These are phyloP conservation scores for Primulina tabacum DNA, from an alignment of 257 asterid genomes.

Conservation along the genomic window DNA sequence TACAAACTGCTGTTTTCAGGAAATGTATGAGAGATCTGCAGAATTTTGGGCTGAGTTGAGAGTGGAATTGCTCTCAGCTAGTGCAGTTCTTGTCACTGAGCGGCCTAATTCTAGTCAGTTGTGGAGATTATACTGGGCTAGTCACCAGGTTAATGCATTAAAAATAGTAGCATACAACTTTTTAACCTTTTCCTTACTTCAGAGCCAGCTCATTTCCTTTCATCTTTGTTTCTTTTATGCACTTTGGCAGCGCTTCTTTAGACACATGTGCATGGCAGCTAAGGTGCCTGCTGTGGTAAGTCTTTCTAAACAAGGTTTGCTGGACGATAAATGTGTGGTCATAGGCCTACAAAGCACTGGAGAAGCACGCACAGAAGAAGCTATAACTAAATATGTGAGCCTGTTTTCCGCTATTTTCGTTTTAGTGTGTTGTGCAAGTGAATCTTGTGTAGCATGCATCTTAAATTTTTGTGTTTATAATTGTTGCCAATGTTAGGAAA, in stretches of 20 bases:
- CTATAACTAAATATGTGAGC: slow-evolving; percentile 85
- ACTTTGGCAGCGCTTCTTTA: slow-evolving; percentile 83
- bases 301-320: slow-evolving; percentile 76
- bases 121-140: slow-evolving; percentile 99
- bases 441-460: slow-evolving; percentile 2
- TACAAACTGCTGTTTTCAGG: slow-evolving; percentile 47
- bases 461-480: slow-evolving; percentile 13
- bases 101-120: slow-evolving; percentile 68
- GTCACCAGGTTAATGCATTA: slow-evolving; percentile 68
- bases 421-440: not conserved
- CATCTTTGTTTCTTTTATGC: slow-evolving; percentile 26
- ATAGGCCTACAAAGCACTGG: slow-evolving; percentile 98
- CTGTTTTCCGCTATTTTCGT: slow-evolving; percentile 23
- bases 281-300: slow-evolving; percentile 93
- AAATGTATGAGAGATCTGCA: slow-evolving; percentile 81
- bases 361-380: slow-evolving; percentile 98
- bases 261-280: slow-evolving; percentile 96
- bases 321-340: slow-evolving; percentile 77
- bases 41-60: slow-evolving; percentile 93
- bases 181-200: slow-evolving; percentile 8
- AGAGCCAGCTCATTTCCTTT: slow-evolving; percentile 20
- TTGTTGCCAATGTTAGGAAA: slow-evolving; percentile 15
- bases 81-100: slow-evolving; percentile 48
- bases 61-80: slow-evolving; percentile 76
- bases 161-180: slow-evolving; percentile 16